Conservation (phyloP, 2,329 filamentous ascomycete genomes). For the Zasmidium cellare region DNA sequence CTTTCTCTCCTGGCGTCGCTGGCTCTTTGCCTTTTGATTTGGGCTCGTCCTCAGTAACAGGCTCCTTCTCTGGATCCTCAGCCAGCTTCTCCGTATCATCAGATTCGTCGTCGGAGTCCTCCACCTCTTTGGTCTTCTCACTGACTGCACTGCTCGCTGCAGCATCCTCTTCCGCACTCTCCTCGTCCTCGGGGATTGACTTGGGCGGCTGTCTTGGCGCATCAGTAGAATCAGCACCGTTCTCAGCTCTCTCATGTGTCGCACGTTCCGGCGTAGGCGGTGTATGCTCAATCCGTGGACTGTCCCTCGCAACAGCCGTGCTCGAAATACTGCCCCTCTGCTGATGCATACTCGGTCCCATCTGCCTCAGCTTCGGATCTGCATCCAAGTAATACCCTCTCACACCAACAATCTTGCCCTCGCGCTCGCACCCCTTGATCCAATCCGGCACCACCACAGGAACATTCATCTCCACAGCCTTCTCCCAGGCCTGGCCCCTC, state of each 20-base stretch:
- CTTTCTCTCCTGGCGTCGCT: constrained; percentile 22
- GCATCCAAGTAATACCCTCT: constrained; percentile 96
- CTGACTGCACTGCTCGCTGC: constrained; percentile 26
- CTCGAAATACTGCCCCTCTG: constrained; percentile 30
- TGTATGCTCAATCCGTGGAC: constrained; percentile 51
- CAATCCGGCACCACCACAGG: constrained; percentile 95
- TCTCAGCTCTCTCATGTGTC: constrained; percentile 14
- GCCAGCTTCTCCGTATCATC: constrained; percentile 24
- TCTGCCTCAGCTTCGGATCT: constrained; percentile 62
- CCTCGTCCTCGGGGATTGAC: constrained; percentile 14
- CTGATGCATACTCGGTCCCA: constrained; percentile 42
- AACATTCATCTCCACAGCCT: constrained; percentile 96
- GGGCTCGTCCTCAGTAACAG: constrained; percentile 16
- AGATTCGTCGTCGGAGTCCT: constrained; percentile 23
- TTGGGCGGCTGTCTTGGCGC: constrained; percentile 33
- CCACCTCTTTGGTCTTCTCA: constrained; percentile 30
- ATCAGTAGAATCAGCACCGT: constrained; percentile 14
- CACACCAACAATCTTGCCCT: constrained; percentile 88
- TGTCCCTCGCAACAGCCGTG: constrained; percentile 36
- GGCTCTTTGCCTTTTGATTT: constrained; percentile 5
- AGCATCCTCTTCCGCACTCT: constrained; percentile 34
- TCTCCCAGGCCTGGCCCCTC: constrained; percentile 87
- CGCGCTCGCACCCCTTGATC: constrained; percentile 94
- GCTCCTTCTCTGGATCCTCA: constrained; percentile 26
- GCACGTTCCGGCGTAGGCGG: constrained; percentile 51